Evolutionary conservation across 2,329 filamentous ascomycete species (phyloP).

Genomic region (Orbilia ellipsospora): DNA sequence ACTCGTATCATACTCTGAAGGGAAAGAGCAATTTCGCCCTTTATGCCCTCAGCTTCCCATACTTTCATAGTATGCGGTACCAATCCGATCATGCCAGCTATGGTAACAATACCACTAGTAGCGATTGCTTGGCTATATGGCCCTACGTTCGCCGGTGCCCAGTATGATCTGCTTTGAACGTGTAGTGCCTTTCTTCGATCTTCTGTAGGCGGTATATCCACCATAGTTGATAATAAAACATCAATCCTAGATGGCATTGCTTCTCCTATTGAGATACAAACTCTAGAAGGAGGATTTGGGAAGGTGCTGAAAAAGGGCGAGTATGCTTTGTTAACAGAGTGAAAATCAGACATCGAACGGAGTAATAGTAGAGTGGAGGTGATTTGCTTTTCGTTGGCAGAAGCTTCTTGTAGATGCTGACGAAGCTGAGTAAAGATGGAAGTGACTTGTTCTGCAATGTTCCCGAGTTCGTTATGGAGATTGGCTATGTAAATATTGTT

Average conservation of each 20-base stretch:
- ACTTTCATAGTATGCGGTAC: slow-evolving; percentile 79
- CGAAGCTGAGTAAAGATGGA: slow-evolving; percentile 34
- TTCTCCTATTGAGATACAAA: slow-evolving; percentile 82
- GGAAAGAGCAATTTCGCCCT: slow-evolving; percentile 74
- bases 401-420: slow-evolving; percentile 62
- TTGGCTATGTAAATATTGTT: slow-evolving; percentile 33
- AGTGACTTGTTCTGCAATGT: slow-evolving; percentile 22
- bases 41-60: slow-evolving; percentile 63
- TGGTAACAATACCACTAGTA: slow-evolving; percentile 67
- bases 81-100: slow-evolving; percentile 93
- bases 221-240: slow-evolving; percentile 70
- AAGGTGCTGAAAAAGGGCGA: slow-evolving; percentile 74
- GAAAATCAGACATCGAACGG: slow-evolving; percentile 82
- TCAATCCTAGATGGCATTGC: slow-evolving; percentile 71
- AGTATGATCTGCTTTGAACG: slow-evolving; percentile 93
- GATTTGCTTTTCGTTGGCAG: slow-evolving; percentile 36
- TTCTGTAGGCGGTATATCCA: slow-evolving; percentile 62
- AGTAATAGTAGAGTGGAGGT: slow-evolving; percentile 70
- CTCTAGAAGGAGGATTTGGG: slow-evolving; percentile 85
- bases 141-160: slow-evolving; percentile 97
- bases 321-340: slow-evolving; percentile 79
- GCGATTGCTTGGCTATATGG: slow-evolving; percentile 91
- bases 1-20: slow-evolving; percentile 92
- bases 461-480: slow-evolving; percentile 10
- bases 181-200: slow-evolving; percentile 74